Evolutionary conservation across 73 alveolate genomes (phyloP).

Genomic region (Paramecium sonneborni): DNA sequence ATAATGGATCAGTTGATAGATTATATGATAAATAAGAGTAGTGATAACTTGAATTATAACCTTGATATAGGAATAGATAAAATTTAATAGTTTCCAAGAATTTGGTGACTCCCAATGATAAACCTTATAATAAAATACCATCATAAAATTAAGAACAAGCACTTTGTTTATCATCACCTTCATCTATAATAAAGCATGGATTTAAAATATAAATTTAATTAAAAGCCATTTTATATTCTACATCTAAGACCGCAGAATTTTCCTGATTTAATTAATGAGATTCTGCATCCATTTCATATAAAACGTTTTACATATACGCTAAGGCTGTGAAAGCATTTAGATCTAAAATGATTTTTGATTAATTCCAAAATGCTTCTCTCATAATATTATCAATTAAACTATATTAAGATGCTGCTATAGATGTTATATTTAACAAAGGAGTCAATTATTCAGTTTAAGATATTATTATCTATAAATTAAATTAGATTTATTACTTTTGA

Average conservation of each 20-base stretch:
- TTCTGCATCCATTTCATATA: background rate
- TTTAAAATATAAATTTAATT: background rate
- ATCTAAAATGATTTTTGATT: background rate
- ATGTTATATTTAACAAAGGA: background rate
- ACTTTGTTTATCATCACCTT: background rate
- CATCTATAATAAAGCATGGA: background rate
- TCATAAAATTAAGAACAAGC: background rate
- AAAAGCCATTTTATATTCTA: background rate
- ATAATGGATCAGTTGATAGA: background rate
- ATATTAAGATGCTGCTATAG: background rate
- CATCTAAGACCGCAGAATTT: background rate
- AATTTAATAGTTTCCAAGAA: conserved; percentile 38
- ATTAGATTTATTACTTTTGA: background rate
- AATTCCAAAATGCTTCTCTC: background rate
- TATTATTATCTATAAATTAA: background rate
- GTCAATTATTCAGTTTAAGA: background rate
- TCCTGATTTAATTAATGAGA: background rate
- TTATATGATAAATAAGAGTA: background rate
- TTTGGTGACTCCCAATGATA: conserved; percentile 41
- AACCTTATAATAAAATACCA: background rate
- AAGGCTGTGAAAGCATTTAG: background rate
- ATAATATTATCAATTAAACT: background rate
- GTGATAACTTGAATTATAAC: background rate
- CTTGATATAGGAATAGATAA: background rate
- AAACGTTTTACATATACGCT: background rate